These are phyloP conservation scores for Pichia sp. DNA, from an alignment of 1,139 yeast species.

Conservation along the genomic window DNA sequence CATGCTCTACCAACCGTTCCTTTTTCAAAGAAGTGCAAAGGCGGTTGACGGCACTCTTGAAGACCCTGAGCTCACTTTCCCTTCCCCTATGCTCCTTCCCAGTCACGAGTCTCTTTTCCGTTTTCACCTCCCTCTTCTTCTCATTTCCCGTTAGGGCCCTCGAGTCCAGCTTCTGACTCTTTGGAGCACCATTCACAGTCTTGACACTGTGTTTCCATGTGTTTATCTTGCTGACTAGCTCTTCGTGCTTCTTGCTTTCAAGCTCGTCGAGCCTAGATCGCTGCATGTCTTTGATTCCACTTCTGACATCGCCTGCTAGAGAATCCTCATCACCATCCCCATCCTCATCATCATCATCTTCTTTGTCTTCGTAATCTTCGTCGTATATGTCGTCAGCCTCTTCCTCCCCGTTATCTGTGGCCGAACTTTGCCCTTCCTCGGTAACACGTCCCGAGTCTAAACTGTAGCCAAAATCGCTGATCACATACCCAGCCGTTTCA, in stretches of 20 bases:
- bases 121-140: not conserved
- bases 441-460: not conserved
- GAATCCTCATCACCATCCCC: conserved; percentile 11
- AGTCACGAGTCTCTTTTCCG: not conserved
- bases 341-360: not conserved
- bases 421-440: not conserved
- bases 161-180: not conserved
- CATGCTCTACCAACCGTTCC: conserved; percentile 14
- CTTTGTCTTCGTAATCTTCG: not conserved
- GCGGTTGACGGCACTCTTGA: conserved; percentile 4
- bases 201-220: conserved; percentile 10
- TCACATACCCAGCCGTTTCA: conserved; percentile 4
- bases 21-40: conserved; percentile 8
- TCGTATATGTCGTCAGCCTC: not conserved
- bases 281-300: not conserved
- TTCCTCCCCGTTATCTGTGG: not conserved
- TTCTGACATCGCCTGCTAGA: conserved; percentile 9
- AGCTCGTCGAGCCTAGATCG: not conserved
- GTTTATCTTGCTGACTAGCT: conserved; percentile 13
- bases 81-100: not conserved
- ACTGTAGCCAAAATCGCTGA: conserved; percentile 10
- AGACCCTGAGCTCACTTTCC: conserved; percentile 1
- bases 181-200: not conserved
- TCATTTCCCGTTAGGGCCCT: no score
- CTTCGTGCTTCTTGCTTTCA: conserved; percentile 3